A percentile compares a stretch with the other conserved stretches of the same genome.
phyloP scores from a whole-genome alignment of 495 filamentous ascomycete genomes.

The Aspergillus kassunensis region DNA sequence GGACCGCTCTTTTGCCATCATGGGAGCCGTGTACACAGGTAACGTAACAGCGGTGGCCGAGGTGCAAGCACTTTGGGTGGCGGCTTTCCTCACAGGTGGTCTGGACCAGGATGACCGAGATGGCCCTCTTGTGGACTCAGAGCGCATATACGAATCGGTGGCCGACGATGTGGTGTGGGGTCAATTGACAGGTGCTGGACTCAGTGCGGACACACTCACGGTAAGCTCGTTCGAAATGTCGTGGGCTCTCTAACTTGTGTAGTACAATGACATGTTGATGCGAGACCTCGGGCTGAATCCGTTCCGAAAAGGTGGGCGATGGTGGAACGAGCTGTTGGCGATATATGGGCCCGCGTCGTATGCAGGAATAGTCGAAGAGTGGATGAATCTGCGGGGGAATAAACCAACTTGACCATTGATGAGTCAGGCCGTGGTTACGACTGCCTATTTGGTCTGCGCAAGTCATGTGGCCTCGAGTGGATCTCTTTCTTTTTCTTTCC shows the following conservation, averaged over 20 bases:
- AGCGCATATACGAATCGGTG: slow-evolving; percentile 8
- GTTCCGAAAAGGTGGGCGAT: slow-evolving; percentile 23
- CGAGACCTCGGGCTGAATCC: slow-evolving; percentile 29
- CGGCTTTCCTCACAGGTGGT: slow-evolving; percentile 46
- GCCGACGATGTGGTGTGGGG: slow-evolving; percentile 30
- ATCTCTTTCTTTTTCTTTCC: too few species aligned
- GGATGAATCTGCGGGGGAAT: slow-evolving; percentile 15
- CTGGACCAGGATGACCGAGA: slow-evolving; percentile 10
- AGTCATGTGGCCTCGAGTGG: not conserved
- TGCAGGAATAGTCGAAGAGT: slow-evolving; percentile 30
- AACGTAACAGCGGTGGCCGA: slow-evolving; percentile 55
- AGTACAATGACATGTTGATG: slow-evolving; percentile 34
- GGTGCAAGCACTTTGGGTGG: slow-evolving; percentile 64
- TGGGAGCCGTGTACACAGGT: slow-evolving; percentile 54
- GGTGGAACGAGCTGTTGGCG: slow-evolving; percentile 23
- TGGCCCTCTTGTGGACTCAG: not conserved
- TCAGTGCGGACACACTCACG: slow-evolving; percentile 29
- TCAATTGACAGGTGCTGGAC: slow-evolving; percentile 21
- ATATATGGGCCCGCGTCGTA: slow-evolving; percentile 29
- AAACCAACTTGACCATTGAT: too few species aligned
- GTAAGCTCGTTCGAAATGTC: slow-evolving; percentile 12
- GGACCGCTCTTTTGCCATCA: slow-evolving; percentile 57
- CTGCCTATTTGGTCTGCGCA: not conserved
- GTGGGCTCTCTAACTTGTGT: not conserved
- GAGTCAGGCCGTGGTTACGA: not conserved